Evolutionary conservation across 2,329 filamentous ascomycete species (phyloP).

Genomic region (Botrytis squamosa): DNA sequence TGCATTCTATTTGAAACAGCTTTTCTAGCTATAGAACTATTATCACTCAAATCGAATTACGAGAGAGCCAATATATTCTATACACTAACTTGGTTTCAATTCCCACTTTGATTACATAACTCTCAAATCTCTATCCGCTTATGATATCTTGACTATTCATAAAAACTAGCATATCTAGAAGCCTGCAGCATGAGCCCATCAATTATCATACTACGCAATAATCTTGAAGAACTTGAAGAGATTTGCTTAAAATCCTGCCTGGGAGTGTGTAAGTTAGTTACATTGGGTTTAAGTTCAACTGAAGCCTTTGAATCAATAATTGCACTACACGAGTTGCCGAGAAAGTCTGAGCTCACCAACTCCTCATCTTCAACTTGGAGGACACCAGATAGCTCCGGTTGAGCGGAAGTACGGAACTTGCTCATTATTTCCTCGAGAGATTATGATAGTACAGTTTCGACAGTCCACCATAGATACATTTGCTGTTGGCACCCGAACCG

Average conservation of each 20-base stretch:
- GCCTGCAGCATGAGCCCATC: background rate
- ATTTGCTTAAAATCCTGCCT: background rate
- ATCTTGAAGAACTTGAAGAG: background rate
- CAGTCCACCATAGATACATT: background rate
- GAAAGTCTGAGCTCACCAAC: background rate
- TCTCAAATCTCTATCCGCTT: background rate
- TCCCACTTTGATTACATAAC: background rate
- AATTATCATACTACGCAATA: background rate
- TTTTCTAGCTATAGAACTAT: background rate
- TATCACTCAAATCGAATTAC: background rate
- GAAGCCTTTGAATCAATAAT: background rate
- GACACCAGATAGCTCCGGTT: background rate
- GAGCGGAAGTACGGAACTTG: background rate
- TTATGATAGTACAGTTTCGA: background rate
- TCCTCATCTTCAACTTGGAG: background rate
- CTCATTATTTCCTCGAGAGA: background rate
- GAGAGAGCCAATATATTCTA: background rate
- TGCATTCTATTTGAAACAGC: background rate
- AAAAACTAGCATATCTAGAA: background rate
- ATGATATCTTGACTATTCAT: background rate
- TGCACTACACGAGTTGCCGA: background rate
- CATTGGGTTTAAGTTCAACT: background rate
- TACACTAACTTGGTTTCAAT: background rate
- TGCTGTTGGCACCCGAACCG: background rate
- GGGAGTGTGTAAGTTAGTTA: background rate